phyloP scores from a whole-genome alignment of 257 asterid genomes.

The Osmanthus fragrans region DNA sequence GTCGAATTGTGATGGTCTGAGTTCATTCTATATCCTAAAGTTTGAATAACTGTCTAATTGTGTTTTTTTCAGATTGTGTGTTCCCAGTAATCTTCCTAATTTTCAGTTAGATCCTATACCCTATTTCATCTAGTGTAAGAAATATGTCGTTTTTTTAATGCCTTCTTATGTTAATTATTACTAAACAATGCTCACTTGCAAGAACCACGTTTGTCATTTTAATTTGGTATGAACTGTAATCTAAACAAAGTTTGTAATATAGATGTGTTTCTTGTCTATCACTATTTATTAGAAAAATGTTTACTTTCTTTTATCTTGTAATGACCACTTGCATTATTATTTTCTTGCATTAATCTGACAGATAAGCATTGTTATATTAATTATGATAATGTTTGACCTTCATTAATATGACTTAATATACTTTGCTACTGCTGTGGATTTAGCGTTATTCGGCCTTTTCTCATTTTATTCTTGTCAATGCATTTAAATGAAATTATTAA shows the following conservation, averaged over 20 bases:
- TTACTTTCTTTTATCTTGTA: conserved; percentile 15
- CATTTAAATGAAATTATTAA: background rate
- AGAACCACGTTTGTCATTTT: background rate
- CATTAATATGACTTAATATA: background rate
- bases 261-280: background rate
- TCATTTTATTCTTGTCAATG: background rate
- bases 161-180: background rate
- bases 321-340: conserved; percentile 12
- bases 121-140: background rate
- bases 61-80: conserved; percentile 15
- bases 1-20: conserved; percentile 13
- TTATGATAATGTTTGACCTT: background rate
- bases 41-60: conserved; percentile 17
- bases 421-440: background rate
- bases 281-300: background rate
- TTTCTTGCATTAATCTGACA: conserved; percentile 2
- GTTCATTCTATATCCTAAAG: conserved; percentile 24
- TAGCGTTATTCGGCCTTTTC: conserved; percentile 7
- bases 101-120: conserved; percentile 21
- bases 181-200: background rate
- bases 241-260: background rate
- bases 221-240: background rate
- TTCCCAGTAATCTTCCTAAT: background rate
- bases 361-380: conserved; percentile 2
- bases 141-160: conserved; percentile 4